Evolutionary conservation across 2,329 filamentous ascomycete genomes (phyloP).

Genomic region (Cylindrodendrum hubeiense): DNA sequence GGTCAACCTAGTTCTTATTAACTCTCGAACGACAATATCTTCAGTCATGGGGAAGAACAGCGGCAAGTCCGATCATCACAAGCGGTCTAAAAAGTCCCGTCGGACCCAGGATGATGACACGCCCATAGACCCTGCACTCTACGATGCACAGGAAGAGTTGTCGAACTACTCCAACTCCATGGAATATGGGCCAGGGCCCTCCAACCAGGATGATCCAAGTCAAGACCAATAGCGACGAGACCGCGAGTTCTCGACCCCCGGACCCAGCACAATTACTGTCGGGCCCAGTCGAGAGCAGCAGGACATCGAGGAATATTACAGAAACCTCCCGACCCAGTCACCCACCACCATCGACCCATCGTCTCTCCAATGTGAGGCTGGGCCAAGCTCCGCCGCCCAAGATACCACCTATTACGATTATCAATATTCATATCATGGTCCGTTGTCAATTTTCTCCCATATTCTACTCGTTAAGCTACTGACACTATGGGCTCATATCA

Average conservation of each 20-base stretch:
- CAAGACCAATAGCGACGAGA: constrained; percentile 36
- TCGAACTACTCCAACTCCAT: background rate
- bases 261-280: constrained; percentile 12
- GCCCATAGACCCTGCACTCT: constrained; percentile 25
- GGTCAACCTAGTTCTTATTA: background rate
- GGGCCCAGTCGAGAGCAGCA: constrained; percentile 29
- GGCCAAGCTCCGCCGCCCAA: background rate
- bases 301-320: constrained; percentile 17
- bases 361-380: background rate
- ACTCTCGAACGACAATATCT: background rate
- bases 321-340: background rate
- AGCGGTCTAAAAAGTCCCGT: constrained; percentile 21
- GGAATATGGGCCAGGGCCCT: background rate
- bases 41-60: constrained; percentile 33
- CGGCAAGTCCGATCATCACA: constrained; percentile 26
- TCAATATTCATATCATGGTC: background rate
- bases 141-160: background rate
- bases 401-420: background rate
- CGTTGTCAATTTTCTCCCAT: constrained; percentile 2
- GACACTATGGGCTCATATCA: background rate
- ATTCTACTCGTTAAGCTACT: background rate
- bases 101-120: constrained; percentile 28
- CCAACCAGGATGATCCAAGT: constrained; percentile 32
- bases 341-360: constrained; percentile 9
- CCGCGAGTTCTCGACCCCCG: constrained; percentile 24